These are phyloP conservation scores for Telopea speciosissima DNA, from an alignment of 177 flowering plant species.

Conservation along the genomic window DNA sequence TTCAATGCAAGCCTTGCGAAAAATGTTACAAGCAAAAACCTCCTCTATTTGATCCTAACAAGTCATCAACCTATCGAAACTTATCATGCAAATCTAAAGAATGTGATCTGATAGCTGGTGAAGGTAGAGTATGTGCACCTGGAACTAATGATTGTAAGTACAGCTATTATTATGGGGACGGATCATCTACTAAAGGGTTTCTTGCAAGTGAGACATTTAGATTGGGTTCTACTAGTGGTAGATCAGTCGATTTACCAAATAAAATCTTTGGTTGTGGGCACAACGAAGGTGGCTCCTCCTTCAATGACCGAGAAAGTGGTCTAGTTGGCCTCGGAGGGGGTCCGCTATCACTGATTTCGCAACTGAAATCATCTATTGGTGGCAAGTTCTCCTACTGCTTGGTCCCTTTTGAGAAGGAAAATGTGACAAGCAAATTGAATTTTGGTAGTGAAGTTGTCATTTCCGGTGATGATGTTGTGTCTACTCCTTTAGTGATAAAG, in stretches of 20 bases:
- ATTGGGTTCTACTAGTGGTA: too few species aligned
- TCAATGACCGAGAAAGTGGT: constrained; percentile 16
- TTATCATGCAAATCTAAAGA: constrained; percentile 12
- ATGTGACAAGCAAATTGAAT: too few species aligned
- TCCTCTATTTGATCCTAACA: constrained; percentile 27
- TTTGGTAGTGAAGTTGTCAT: constrained; percentile 29
- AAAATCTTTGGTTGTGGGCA: constrained; percentile 42
- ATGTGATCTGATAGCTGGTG: constrained; percentile 8
- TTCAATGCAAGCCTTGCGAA: too few species aligned
- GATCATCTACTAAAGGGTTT: constrained; percentile 20
- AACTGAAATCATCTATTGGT: too few species aligned
- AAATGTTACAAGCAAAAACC: constrained; percentile 17
- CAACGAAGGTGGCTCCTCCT: constrained; percentile 25
- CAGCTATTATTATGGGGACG: constrained; percentile 24
- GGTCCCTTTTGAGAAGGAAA: too few species aligned
- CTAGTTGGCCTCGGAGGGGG: too few species aligned
- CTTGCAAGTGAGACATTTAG: constrained; percentile 28
- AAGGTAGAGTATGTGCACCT: not conserved
- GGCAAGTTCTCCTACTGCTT: too few species aligned
- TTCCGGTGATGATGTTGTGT: constrained; percentile 18
- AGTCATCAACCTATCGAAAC: constrained; percentile 19
- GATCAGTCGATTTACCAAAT: not conserved
- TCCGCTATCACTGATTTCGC: too few species aligned
- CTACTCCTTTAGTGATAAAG: constrained; percentile 25
- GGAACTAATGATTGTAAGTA: constrained; percentile 11